Percentiles rank a stretch among this genome's conserved stretches.
These are phyloP conservation scores for Phytopythium aichiense DNA, from an alignment of 352 stramenopile species.

Conservation along the genomic window DNA sequence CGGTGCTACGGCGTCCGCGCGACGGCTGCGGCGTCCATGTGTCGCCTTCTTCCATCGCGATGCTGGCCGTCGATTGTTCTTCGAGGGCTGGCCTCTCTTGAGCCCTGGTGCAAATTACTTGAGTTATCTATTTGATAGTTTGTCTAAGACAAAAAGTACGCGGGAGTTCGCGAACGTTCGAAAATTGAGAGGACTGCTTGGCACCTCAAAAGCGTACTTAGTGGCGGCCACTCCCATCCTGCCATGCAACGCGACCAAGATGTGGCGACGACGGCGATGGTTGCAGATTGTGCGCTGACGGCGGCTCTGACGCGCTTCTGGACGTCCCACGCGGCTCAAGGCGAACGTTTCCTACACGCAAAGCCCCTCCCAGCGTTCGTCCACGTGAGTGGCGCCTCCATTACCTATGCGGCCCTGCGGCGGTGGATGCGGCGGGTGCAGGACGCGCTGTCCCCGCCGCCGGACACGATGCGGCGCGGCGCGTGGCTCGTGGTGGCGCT, in stretches of 20 bases:
- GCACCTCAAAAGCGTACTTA: background rate
- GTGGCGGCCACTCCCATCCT: background rate
- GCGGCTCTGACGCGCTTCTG: conserved; percentile 1
- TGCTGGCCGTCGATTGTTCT: no score
- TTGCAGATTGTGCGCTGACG: background rate
- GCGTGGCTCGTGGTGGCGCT: conserved; percentile 30
- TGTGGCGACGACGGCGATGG: background rate
- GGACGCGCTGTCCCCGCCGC: background rate
- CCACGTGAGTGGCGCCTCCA: background rate
- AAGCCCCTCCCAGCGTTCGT: background rate
- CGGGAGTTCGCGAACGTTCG: no score
- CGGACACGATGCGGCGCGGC: background rate
- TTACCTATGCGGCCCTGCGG: conserved; percentile 14
- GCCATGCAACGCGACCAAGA: background rate
- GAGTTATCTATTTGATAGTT: no score
- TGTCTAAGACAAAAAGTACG: no score
- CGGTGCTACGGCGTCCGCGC: no score
- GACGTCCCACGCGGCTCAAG: background rate
- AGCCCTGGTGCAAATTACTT: no score
- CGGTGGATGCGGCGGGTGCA: conserved; percentile 16
- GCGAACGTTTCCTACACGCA: background rate
- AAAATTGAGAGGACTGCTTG: no score
- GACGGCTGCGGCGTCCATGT: no score
- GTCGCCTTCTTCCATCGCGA: no score
- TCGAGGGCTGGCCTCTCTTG: no score